Base-by-base conservation (phyloP, 768 basidiomycete species). In the Tricholoma bakamatsutake region DNA sequence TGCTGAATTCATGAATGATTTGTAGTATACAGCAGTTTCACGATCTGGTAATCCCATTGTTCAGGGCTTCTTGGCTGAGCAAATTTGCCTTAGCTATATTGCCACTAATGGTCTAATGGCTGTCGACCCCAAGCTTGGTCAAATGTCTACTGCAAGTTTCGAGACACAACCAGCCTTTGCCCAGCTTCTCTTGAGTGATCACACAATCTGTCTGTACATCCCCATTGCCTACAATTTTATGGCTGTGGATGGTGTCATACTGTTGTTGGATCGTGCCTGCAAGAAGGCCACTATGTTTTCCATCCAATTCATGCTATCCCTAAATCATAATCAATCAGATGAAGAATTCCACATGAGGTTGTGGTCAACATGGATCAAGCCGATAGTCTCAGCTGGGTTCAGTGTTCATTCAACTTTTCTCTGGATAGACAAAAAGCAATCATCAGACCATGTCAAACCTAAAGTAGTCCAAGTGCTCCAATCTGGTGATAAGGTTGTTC, bases 301-400 rank as follows among this genome's bases (percentile, higher is more conserved):
- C 33, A 59, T 59, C 51, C 58, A 59, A 59, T 52, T 59, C 58
- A 59, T 55, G 21, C 56, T 57, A 52, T 57, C 58, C 50, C 48
- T 18, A 55, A 52, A 49, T 17, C 51, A 59, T 47, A 56, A 57
- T 50, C 55, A 57, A 56, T 59, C 58, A 54, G 55, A 53, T 53
- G 43, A 53, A 35, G 52, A 57, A 17, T 59, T 59, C 51, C 49
- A 59, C 48, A 40, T 37, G 39, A 56, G 17, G 46, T 52, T 53
- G 56, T 59, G 58, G 58, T 50, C 50, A 17, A 42, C 13, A 10
- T 59, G 58, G 58, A 55, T 18, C 34, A 18, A 46, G 37, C 55
- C 43, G 13, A 51, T 59, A 34, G 35, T 13, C 18, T 50, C 48
- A 37, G 58, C 58, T 47, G 58, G 55, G 55, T 59, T 53, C 47